Conservation (phyloP, 2,329 filamentous ascomycete species). For the Penicillium olsonii region DNA sequence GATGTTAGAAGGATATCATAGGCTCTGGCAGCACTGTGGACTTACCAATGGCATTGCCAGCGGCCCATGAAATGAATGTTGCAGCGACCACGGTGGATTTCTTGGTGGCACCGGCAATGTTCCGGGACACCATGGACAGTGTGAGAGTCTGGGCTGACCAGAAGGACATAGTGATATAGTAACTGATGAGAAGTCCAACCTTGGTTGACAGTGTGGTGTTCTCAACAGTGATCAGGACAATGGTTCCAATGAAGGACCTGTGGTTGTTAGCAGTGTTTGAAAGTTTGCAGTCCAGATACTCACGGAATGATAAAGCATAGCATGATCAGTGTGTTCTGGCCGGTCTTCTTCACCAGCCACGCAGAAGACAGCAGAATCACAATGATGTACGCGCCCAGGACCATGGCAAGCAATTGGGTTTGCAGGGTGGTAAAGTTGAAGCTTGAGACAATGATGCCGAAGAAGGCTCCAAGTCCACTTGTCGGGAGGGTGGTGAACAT, state of each 20-base stretch:
- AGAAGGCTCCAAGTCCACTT: constrained; percentile 70
- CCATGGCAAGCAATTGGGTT: constrained; percentile 72
- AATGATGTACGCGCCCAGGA: constrained; percentile 73
- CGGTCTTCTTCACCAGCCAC: constrained; percentile 67
- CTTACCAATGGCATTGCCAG: constrained; percentile 61
- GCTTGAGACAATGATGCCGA: constrained; percentile 70
- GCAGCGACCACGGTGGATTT: constrained; percentile 67
- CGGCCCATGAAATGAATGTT: constrained; percentile 70
- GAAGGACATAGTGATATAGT: constrained; percentile 77
- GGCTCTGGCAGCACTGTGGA: constrained; percentile 1
- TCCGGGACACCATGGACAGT: constrained; percentile 68
- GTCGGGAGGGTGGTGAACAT: constrained; percentile 74
- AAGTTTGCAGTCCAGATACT: constrained; percentile 28
- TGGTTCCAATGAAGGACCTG: constrained; percentile 71
- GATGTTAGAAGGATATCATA: neutral
- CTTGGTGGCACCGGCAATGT: constrained; percentile 73
- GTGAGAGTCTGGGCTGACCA: constrained; percentile 71
- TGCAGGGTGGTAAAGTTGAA: constrained; percentile 67
- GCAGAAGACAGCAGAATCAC: constrained; percentile 66
- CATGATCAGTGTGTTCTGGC: constrained; percentile 70
- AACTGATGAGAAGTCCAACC: constrained; percentile 69
- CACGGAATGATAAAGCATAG: constrained; percentile 65
- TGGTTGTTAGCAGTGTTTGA: neutral
- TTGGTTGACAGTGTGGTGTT: constrained; percentile 60
- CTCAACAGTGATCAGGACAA: constrained; percentile 68